A percentile compares a stretch with the other conserved stretches of the same genome.
phyloP scores from a whole-genome alignment of 495 filamentous ascomycete genomes.

The Thermochaetoides thermophila region DNA sequence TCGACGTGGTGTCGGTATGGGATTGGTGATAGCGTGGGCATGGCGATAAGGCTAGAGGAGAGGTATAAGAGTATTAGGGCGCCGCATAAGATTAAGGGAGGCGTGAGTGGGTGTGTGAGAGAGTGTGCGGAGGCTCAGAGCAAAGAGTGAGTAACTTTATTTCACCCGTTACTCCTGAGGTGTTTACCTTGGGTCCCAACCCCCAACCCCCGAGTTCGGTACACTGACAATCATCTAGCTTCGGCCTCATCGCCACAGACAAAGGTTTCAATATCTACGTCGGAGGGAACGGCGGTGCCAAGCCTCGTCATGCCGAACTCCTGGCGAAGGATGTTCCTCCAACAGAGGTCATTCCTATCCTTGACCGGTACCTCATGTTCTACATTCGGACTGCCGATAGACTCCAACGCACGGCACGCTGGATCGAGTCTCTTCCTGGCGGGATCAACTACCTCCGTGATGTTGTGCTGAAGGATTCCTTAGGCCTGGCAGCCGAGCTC shows the following conservation, averaged over 20 bases:
- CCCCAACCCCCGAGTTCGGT: too few species aligned
- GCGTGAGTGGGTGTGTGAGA: slow-evolving; percentile 80
- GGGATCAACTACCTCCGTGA: slow-evolving; percentile 74
- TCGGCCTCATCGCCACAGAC: slow-evolving; percentile 86
- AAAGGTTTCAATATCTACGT: slow-evolving; percentile 96
- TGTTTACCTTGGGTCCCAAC: too few species aligned
- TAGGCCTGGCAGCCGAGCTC: slow-evolving; percentile 75
- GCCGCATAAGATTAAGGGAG: slow-evolving; percentile 91
- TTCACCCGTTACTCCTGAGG: neutral
- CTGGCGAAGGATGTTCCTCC: slow-evolving; percentile 82
- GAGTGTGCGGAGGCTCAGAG: slow-evolving; percentile 95
- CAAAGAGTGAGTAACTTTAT: slow-evolving; percentile 52
- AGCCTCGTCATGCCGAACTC: slow-evolving; percentile 73
- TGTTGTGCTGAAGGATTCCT: slow-evolving; percentile 76
- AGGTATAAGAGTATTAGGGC: slow-evolving; percentile 85
- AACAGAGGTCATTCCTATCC: slow-evolving; percentile 69
- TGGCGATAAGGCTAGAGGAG: slow-evolving; percentile 85
- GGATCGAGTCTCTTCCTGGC: slow-evolving; percentile 78
- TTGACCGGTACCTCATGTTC: slow-evolving; percentile 90
- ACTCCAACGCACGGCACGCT: slow-evolving; percentile 83
- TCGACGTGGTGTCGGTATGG: slow-evolving; percentile 93
- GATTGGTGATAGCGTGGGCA: slow-evolving; percentile 90
- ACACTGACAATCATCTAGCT: too few species aligned
- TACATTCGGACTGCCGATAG: slow-evolving; percentile 96
- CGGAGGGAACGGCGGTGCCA: slow-evolving; percentile 83